Conservation (phyloP, 768 basidiomycete genomes). For the Russula emetica region DNA sequence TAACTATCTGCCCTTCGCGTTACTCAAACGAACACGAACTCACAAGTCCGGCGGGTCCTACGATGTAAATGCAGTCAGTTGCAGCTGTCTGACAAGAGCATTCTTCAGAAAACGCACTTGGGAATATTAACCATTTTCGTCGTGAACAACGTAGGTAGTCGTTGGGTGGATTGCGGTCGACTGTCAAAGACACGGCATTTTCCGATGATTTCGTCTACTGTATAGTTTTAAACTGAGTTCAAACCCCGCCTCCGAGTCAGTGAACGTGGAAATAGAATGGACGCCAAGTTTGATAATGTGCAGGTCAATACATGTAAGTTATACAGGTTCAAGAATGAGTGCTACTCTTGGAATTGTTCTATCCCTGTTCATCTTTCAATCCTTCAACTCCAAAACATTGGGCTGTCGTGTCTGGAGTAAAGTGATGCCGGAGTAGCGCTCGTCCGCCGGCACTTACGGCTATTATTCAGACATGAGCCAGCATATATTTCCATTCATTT, state of each 20-base stretch:
- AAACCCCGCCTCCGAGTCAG: conserved; percentile 1
- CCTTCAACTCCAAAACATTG: neutral
- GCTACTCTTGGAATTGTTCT: neutral
- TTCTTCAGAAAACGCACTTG: conserved; percentile 56
- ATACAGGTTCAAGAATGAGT: neutral
- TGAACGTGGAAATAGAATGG: no score
- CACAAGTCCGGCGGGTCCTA: conserved; percentile 95
- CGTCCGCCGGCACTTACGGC: conserved; percentile 5
- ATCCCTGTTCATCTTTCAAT: no score
- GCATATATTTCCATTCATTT: neutral
- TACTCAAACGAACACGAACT: conserved; percentile 46
- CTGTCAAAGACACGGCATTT: conserved; percentile 6
- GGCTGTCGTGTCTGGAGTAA: neutral
- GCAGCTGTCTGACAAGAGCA: neutral
- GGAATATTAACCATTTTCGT: conserved; percentile 90
- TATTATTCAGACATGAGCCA: neutral
- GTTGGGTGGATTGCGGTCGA: neutral
- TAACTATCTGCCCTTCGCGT: conserved; percentile 17
- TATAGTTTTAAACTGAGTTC: conserved; percentile 18
- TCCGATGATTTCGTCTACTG: conserved; percentile 11
- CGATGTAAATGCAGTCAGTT: conserved; percentile 21
- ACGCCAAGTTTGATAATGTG: no score
- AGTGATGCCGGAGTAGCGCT: neutral
- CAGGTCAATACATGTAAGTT: no score
- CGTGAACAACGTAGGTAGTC: neutral